A percentile compares a stretch with the other conserved stretches of the same genome.
Conservation (phyloP, 129 eudicot species). For the Oenanthe sinensis region DNA sequence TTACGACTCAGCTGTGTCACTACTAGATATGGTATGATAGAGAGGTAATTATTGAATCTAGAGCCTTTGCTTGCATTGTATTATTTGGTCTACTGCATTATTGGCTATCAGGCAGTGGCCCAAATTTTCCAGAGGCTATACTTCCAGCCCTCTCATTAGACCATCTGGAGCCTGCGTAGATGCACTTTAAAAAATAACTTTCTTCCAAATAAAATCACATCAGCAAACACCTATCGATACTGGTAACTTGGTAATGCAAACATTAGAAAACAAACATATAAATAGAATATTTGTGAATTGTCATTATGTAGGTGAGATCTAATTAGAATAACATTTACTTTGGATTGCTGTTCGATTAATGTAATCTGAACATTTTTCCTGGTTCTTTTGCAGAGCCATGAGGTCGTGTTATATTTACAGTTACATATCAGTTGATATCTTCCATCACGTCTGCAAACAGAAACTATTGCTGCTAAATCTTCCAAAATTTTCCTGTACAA, state of each 20-base stretch:
- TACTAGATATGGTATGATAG: background rate
- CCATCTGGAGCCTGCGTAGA: background rate
- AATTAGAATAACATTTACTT: background rate
- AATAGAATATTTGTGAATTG: background rate
- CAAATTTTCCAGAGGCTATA: background rate
- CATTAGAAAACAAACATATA: background rate
- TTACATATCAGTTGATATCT: background rate
- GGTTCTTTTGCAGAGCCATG: conserved; percentile 3
- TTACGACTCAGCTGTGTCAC: background rate
- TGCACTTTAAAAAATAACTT: background rate
- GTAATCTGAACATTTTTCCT: background rate
- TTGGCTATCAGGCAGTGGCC: background rate
- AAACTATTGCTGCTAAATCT: background rate
- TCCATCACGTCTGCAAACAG: background rate
- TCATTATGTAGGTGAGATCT: background rate
- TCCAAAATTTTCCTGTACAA: background rate
- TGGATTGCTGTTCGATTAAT: background rate
- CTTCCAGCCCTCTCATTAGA: background rate
- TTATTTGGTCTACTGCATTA: background rate
- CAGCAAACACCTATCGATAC: background rate
- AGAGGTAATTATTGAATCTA: background rate
- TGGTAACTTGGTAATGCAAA: background rate
- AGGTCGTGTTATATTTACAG: background rate
- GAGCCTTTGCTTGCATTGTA: background rate
- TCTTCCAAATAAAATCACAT: background rate